These are phyloP conservation scores for Steccherinum ochraceum DNA, from an alignment of 768 basidiomycete genomes.

Conservation along the genomic window DNA sequence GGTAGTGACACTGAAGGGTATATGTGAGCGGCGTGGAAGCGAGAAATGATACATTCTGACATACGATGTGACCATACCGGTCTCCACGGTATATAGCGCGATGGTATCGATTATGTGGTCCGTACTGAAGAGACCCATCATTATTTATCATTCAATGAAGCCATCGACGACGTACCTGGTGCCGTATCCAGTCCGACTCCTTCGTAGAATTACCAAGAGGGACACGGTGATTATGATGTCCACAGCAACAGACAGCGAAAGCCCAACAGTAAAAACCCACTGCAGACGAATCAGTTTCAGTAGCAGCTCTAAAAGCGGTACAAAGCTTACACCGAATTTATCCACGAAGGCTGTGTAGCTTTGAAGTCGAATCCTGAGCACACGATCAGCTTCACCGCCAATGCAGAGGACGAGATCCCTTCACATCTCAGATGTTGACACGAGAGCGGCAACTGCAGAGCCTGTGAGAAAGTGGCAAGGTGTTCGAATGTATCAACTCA, in stretches of 20 bases:
- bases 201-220: slow-evolving; percentile 2
- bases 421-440: slow-evolving; percentile 12
- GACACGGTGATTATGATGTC: slow-evolving; percentile 11
- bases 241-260: slow-evolving; percentile 9
- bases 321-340: slow-evolving; percentile 6
- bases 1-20: slow-evolving; percentile 11
- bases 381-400: too few species aligned
- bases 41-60: background rate
- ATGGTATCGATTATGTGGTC: slow-evolving; percentile 16
- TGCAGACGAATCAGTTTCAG: background rate
- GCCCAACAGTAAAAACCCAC: slow-evolving; percentile 15
- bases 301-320: background rate
- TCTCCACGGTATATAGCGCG: slow-evolving; percentile 20
- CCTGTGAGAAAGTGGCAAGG: background rate
- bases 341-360: slow-evolving; percentile 9
- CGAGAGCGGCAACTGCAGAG: background rate
- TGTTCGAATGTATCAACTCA: background rate
- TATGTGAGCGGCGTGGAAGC: background rate
- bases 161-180: slow-evolving; percentile 1
- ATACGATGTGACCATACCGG: slow-evolving; percentile 18
- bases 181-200: slow-evolving; percentile 9
- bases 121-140: slow-evolving; percentile 12
- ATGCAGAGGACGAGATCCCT: too few species aligned
- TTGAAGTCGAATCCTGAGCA: slow-evolving; percentile 9
- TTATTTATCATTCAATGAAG: background rate